These are phyloP conservation scores for Coniferiporia weirii DNA, from an alignment of 1,284 basidiomycete genomes.

Conservation along the genomic window DNA sequence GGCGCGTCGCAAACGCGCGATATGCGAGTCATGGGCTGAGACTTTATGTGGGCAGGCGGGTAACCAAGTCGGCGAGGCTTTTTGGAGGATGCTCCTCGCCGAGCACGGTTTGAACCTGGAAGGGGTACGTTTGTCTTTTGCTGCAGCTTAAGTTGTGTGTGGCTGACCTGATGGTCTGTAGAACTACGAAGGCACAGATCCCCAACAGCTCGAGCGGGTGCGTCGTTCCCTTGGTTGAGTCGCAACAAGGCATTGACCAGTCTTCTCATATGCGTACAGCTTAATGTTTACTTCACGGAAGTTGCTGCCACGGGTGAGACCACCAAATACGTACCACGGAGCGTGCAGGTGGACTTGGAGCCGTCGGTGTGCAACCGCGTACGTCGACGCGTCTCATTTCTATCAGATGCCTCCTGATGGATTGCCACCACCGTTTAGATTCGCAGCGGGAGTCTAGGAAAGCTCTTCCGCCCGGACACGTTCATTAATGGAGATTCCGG, in stretches of 20 bases:
- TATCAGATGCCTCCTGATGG: not conserved
- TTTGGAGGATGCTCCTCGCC: slow-evolving; percentile 75
- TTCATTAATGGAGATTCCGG: slow-evolving; percentile 70
- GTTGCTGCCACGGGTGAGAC: slow-evolving; percentile 37
- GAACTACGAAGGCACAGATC: slow-evolving; percentile 46
- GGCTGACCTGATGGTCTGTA: slow-evolving; percentile 21
- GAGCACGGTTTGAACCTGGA: slow-evolving; percentile 72
- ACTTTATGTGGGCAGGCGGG: slow-evolving; percentile 42
- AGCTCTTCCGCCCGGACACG: slow-evolving; percentile 86
- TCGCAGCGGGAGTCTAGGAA: slow-evolving; percentile 62
- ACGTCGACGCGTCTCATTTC: slow-evolving; percentile 23
- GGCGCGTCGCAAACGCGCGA: slow-evolving; percentile 1
- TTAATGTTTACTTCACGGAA: slow-evolving; percentile 71
- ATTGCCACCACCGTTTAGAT: slow-evolving; percentile 38
- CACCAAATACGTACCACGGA: slow-evolving; percentile 88
- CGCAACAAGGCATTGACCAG: not conserved
- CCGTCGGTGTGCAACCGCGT: slow-evolving; percentile 84
- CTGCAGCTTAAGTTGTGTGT: not conserved
- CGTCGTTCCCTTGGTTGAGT: slow-evolving; percentile 12
- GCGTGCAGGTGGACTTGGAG: slow-evolving; percentile 88
- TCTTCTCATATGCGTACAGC: slow-evolving; percentile 34
- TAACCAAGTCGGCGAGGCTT: slow-evolving; percentile 74
- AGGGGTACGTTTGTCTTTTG: slow-evolving; percentile 48
- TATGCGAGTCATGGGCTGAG: slow-evolving; percentile 21
- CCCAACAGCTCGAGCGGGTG: slow-evolving; percentile 43